These are phyloP conservation scores for Boletus vinaceobasis DNA, from an alignment of 768 basidiomycete species.

Conservation along the genomic window DNA sequence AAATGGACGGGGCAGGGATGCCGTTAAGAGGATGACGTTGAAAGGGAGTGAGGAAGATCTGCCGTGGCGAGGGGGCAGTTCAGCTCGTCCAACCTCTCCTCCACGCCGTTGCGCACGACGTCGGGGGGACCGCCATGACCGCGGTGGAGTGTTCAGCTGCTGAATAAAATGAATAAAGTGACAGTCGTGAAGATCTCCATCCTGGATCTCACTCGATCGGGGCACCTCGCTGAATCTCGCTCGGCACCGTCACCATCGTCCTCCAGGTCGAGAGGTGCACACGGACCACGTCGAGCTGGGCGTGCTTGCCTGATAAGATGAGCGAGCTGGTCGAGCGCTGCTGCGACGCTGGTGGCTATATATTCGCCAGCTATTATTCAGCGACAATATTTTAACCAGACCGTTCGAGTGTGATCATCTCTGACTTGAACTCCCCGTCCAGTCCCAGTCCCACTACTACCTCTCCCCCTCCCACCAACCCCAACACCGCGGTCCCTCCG, in stretches of 20 bases:
- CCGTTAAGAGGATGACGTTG: slow-evolving; percentile 11
- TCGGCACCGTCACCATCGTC: slow-evolving; percentile 25
- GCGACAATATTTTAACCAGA: slow-evolving; percentile 23
- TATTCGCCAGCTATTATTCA: slow-evolving; percentile 20
- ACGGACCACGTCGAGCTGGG: not conserved
- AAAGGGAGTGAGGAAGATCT: not conserved
- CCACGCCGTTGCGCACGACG: not conserved
- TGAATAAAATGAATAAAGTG: not conserved
- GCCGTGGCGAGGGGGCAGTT: not conserved
- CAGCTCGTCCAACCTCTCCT: not conserved
- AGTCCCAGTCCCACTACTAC: not conserved
- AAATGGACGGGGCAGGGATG: slow-evolving; percentile 1
- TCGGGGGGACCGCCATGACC: not conserved
- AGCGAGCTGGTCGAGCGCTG: not conserved
- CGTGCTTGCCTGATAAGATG: not conserved
- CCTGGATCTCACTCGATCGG: slow-evolving; percentile 31
- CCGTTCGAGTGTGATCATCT: slow-evolving; percentile 16
- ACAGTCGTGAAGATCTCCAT: slow-evolving; percentile 19
- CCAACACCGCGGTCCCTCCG: not conserved
- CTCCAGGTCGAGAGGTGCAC: not conserved
- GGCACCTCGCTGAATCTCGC: slow-evolving; percentile 3
- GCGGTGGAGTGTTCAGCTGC: not conserved
- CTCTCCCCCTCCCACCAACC: not conserved
- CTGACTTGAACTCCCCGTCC: slow-evolving; percentile 17
- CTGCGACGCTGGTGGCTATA: slow-evolving; percentile 4